Evolutionary conservation across 345 rosid genomes (phyloP).

Genomic region (Combretum micranthum): DNA sequence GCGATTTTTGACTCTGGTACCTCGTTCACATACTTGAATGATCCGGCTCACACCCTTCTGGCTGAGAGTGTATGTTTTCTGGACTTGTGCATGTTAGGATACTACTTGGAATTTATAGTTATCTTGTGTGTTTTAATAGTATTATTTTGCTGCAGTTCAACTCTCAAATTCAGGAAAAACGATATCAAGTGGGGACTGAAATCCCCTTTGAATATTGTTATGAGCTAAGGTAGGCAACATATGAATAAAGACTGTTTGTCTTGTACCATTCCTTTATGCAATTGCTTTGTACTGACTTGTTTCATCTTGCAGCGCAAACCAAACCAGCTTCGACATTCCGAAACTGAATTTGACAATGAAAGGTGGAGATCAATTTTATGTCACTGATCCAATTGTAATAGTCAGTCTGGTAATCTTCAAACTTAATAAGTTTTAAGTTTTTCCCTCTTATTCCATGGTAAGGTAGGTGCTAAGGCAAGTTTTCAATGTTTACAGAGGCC

Average conservation of each 20-base stretch:
- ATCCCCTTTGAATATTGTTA: conserved; percentile 89
- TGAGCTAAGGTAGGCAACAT: conserved; percentile 42
- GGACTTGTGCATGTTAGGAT: neutral
- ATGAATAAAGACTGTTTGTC: too few species aligned
- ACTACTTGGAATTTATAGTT: neutral
- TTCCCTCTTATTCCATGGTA: conserved; percentile 6
- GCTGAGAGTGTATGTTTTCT: conserved; percentile 41
- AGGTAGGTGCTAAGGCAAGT: conserved; percentile 5
- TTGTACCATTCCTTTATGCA: too few species aligned
- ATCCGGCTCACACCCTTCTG: conserved; percentile 58
- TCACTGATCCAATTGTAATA: conserved; percentile 44
- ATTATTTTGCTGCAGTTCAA: conserved; percentile 56
- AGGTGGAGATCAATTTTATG: conserved; percentile 56
- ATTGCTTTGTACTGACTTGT: neutral
- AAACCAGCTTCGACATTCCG: conserved; percentile 37
- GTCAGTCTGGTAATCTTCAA: conserved; percentile 31
- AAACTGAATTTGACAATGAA: conserved; percentile 65
- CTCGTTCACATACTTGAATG: conserved; percentile 81
- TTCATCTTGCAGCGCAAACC: conserved; percentile 30
- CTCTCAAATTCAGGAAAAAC: conserved; percentile 37
- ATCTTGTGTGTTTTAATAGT: neutral
- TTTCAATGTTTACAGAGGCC: conserved; percentile 30
- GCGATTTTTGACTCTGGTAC: conserved; percentile 95
- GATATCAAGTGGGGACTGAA: conserved; percentile 20
- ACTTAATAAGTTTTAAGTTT: neutral